Evolutionary conservation across 179 eudicot species (phyloP).

Genomic region (Actinidia polygama): DNA sequence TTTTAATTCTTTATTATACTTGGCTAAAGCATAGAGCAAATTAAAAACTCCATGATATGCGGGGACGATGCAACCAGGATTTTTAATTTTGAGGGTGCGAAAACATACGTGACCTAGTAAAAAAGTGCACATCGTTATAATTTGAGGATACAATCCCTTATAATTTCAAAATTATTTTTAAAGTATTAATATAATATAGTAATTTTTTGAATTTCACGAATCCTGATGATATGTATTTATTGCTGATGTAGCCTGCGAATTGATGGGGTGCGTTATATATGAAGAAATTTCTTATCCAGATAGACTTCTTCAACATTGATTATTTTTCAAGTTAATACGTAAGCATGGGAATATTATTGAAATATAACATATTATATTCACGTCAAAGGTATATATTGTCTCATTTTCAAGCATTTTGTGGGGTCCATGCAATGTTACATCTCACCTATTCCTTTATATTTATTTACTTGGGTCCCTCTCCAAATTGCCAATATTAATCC

Average conservation of each 20-base stretch:
- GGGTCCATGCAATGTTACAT: conserved; percentile 27
- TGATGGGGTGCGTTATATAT: background rate
- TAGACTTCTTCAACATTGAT: conserved; percentile 1
- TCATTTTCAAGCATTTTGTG: conserved; percentile 24
- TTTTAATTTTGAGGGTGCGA: too few species aligned
- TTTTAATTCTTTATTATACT: too few species aligned
- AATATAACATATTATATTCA: background rate
- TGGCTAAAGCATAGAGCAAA: too few species aligned
- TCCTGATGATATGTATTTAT: too few species aligned
- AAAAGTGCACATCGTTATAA: too few species aligned
- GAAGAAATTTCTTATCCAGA: background rate
- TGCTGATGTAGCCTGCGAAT: background rate
- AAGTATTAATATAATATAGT: too few species aligned
- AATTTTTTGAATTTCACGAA: too few species aligned
- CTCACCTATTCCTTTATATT: conserved; percentile 19
- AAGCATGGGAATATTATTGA: conserved; percentile 7
- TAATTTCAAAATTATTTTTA: too few species aligned
- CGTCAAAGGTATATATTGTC: conserved; percentile 30
- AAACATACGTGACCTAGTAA: too few species aligned
- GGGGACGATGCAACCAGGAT: too few species aligned
- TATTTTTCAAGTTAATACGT: background rate
- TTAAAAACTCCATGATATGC: too few species aligned
- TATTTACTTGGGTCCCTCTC: background rate
- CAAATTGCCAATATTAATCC: background rate
- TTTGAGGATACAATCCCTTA: too few species aligned